Evolutionary conservation across 345 rosid species (phyloP).

Genomic region (Xanthoceras sorbifolium): DNA sequence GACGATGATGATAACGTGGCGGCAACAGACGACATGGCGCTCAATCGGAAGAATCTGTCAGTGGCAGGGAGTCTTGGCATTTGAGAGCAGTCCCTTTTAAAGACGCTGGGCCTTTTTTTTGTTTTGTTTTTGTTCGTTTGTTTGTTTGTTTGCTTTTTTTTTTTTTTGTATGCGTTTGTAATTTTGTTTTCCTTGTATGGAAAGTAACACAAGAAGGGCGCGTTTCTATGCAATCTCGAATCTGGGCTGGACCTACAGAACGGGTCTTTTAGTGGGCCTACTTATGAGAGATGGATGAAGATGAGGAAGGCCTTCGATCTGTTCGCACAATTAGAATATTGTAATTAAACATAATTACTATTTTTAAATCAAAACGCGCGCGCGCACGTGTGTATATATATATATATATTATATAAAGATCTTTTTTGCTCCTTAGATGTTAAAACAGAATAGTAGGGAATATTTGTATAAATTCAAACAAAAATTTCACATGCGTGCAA

Average conservation of each 20-base stretch:
- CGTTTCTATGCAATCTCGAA: neutral
- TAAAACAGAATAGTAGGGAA: too few species aligned
- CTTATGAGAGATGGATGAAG: neutral
- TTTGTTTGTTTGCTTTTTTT: too few species aligned
- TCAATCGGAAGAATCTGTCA: conserved; percentile 6
- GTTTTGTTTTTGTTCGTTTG: too few species aligned
- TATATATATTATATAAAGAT: too few species aligned
- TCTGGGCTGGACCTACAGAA: neutral
- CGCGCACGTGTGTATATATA: too few species aligned
- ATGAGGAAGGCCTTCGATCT: too few species aligned
- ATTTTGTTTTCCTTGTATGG: neutral
- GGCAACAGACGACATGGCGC: conserved; percentile 25
- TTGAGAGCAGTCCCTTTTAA: neutral
- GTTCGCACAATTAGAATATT: too few species aligned
- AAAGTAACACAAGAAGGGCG: neutral
- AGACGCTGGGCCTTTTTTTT: neutral
- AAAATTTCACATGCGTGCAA: too few species aligned
- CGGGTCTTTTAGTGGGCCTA: neutral
- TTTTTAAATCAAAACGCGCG: too few species aligned
- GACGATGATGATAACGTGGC: conserved; percentile 33
- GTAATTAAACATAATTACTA: too few species aligned
- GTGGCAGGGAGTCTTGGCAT: conserved; percentile 23
- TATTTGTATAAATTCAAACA: too few species aligned
- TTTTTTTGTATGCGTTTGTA: neutral
- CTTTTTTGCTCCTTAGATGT: too few species aligned